Base-by-base conservation (phyloP, 1,284 basidiomycete species). In the Polyporus tsugae region DNA sequence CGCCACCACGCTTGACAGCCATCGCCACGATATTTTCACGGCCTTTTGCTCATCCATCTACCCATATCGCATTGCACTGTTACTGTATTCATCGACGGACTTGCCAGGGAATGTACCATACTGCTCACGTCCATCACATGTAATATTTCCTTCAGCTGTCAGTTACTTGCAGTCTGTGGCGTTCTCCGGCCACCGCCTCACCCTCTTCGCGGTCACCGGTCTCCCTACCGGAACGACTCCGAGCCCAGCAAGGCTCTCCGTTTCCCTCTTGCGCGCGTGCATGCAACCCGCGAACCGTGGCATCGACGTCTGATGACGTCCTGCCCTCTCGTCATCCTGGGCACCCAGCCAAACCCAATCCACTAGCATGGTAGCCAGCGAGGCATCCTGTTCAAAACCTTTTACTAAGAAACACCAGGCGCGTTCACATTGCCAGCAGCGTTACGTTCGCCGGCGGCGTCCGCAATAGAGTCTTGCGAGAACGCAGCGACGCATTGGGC, bases 11-110 rank as follows among this genome's bases (percentile, higher is more conserved):
- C 58, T 60, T 38, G 55, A 38, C 38, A 60, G 36, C 58, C 38
- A 15, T 36, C n/a, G 22, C 38, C 36, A 38, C 36, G 0, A 25
- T 15, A 25, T 25, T 39, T 41, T 60, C 38, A 11, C 36, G 58
- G 13, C 58, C 6, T 11, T 13, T 46, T 39, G 22, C 58, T 25
- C 62, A 63, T 63, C 42, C 49, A 42, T 38, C 36, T 33, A 41
- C 35, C 42, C 52, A 55, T 39, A 38, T 63, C 42, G 52, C 35
- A 39, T 57, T 19, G 38, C 38, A 22, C 15, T n/a, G 7, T 39
- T 39, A 60, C 36, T 41, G 62, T 63, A 63, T 63, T 57, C 35
- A 41, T 60, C 58, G 22, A n/a, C 35, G 35, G 17, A 58, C 55
- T 38, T 58, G 33, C 52, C 58, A 39, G 38, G 58, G 36, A 25